Evolutionary conservation across 1,284 basidiomycete genomes (phyloP).

Genomic region (Ceraceosorus bombacis): DNA sequence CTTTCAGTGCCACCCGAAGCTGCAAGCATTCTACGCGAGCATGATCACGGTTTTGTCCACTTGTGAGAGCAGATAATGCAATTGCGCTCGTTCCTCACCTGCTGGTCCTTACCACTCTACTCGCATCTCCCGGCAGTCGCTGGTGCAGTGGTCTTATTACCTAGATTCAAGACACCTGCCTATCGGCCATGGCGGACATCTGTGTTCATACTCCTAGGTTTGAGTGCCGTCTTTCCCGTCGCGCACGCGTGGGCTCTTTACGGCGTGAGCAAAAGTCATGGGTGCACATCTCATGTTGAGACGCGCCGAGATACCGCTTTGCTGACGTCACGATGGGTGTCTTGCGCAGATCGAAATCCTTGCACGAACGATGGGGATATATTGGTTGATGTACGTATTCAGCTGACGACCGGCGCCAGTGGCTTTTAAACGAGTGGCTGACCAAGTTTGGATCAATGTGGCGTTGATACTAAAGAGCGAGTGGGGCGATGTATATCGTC

Average conservation of each 20-base stretch:
- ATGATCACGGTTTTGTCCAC: constrained; percentile 57
- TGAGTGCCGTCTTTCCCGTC: constrained; percentile 65
- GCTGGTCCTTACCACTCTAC: too few species aligned
- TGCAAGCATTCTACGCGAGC: constrained; percentile 34
- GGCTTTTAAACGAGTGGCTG: too few species aligned
- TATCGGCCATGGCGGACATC: constrained; percentile 70
- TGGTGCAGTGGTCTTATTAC: constrained; percentile 33
- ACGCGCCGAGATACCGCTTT: constrained; percentile 50
- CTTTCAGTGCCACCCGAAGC: constrained; percentile 41
- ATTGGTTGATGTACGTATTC: constrained; percentile 19
- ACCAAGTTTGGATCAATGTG: too few species aligned
- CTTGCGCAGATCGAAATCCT: constrained; percentile 50
- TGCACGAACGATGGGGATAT: constrained; percentile 34
- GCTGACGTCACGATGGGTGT: constrained; percentile 54
- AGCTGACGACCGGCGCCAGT: background rate
- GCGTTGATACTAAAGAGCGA: constrained; percentile 1
- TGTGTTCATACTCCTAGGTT: constrained; percentile 72
- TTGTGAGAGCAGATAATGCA: constrained; percentile 43
- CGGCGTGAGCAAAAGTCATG: constrained; percentile 15
- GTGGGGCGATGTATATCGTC: constrained; percentile 35
- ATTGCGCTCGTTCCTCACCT: constrained; percentile 66
- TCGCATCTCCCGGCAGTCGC: too few species aligned
- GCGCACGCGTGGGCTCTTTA: constrained; percentile 57
- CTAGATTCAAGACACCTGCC: constrained; percentile 66
- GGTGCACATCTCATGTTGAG: background rate